Base-by-base conservation (phyloP, 2,329 filamentous ascomycete genomes). In the Epichloe scottii region DNA sequence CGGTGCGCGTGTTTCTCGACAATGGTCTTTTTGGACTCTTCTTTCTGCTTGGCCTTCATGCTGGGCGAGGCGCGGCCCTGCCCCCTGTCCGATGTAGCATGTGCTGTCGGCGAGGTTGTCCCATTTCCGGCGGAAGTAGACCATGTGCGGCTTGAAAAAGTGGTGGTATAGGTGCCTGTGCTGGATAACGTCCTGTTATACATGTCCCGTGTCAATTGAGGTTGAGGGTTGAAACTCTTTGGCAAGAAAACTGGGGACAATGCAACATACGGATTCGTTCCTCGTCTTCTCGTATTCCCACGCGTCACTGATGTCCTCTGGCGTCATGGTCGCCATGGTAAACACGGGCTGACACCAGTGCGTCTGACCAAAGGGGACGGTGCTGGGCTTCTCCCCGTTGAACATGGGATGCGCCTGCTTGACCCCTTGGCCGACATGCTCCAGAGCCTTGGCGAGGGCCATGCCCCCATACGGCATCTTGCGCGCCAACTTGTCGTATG, bases 341-440 rank as follows among this genome's bases (percentile, higher is more conserved):
- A 79, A 59, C n/a, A 77, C 68, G 5, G 76, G 76, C 57, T 78
- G 72, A 54, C 77, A 79, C 76, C 77, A 79, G 54, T 77, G 73
- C 10, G 62, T 66, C 3, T 63, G 64, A 1, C 71, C 69, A 52
- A 69, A 78, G 5, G 73, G 72, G 34, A 79, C 59, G 10, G 72
- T 75, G 38, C 65, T 71, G 4, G 74, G 74, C 58, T 76, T 77
- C 56, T 79, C 75, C 53, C 74, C 75, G 55, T 79, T 77, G 57
- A 79, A 70, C 71, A 78, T 74, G 17, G 77, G 77, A 57, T 71
- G 71, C 2, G 67, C 65, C 49, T 74, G 66, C 41, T 64, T 66
- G 26, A 79, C 62, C 47, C 66, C 66, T 46, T 70, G 62, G 3
- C 67, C 68, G 3, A 60, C 72, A 45, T 78, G 70, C 35, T 70